phyloP scores from a whole-genome alignment of 495 filamentous ascomycete genomes.

The Neurospora sp. region DNA sequence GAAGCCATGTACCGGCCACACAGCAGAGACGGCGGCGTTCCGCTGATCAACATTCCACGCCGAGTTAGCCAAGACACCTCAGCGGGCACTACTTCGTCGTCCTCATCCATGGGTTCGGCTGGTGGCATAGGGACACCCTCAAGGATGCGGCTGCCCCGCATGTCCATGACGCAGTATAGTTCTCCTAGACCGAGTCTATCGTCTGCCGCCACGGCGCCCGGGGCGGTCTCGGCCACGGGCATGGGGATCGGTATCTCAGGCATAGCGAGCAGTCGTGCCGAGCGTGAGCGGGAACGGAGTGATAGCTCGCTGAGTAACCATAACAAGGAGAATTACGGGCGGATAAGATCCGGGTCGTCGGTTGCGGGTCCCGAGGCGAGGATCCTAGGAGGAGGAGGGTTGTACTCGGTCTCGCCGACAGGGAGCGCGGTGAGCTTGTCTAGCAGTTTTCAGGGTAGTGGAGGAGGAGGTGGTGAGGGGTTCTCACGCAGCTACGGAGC shows the following conservation, averaged over 20 bases:
- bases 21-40: constrained; percentile 35
- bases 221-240: background rate
- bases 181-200: constrained; percentile 23
- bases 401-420: constrained; percentile 12
- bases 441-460: background rate
- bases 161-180: constrained; percentile 19
- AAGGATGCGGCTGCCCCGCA: constrained; percentile 30
- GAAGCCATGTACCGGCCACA: constrained; percentile 34
- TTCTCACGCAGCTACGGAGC: background rate
- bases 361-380: background rate
- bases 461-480: background rate
- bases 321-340: constrained; percentile 18
- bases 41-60: constrained; percentile 29
- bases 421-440: constrained; percentile 4
- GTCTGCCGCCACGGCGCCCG: constrained; percentile 10
- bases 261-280: background rate
- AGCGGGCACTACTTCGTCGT: background rate
- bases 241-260: background rate
- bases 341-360: constrained; percentile 12
- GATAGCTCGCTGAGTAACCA: constrained; percentile 15
- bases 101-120: constrained; percentile 10
- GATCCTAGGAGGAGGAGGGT: background rate
- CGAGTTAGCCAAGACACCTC: constrained; percentile 25
- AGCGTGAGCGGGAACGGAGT: constrained; percentile 6
- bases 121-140: background rate